Conservation (phyloP, 1,284 basidiomycete genomes). For the Ceratobasidium sp. region DNA sequence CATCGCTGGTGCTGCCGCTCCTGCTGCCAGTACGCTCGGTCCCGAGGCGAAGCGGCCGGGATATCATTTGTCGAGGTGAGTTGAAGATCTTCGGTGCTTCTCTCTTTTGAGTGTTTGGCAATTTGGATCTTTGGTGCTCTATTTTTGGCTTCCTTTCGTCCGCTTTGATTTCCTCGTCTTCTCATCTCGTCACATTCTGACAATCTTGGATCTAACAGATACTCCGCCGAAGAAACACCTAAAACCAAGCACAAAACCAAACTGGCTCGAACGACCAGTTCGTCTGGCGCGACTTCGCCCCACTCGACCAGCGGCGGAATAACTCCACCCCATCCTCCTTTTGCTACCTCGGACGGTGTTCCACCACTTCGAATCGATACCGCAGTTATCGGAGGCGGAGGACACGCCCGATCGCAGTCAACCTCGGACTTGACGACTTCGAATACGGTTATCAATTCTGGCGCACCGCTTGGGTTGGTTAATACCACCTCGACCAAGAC, state of each 20-base stretch:
- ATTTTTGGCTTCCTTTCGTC: slow-evolving; percentile 32
- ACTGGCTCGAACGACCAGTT: not conserved
- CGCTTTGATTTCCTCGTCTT: slow-evolving; percentile 43
- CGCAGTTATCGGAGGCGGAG: not conserved
- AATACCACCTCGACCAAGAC: not conserved
- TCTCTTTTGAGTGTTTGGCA: slow-evolving; percentile 6
- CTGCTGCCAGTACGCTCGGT: slow-evolving; percentile 67
- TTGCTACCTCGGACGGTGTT: not conserved
- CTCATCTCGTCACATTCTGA: slow-evolving; percentile 12
- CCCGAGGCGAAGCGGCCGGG: slow-evolving; percentile 77
- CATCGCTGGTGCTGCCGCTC: slow-evolving; percentile 71
- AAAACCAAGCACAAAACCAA: slow-evolving; percentile 29
- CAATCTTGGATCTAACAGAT: slow-evolving; percentile 53
- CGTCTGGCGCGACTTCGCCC: slow-evolving; percentile 26
- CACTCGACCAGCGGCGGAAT: not conserved
- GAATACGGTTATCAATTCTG: not conserved
- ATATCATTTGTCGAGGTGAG: slow-evolving; percentile 74
- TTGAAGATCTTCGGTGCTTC: slow-evolving; percentile 49
- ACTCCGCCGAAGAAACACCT: slow-evolving; percentile 51
- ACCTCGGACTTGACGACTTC: slow-evolving; percentile 12
- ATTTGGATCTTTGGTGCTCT: too few species aligned
- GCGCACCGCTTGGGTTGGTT: not conserved
- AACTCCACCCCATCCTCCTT: slow-evolving; percentile 27
- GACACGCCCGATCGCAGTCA: slow-evolving; percentile 6
- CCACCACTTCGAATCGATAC: not conserved